Evolutionary conservation across 148 eudicot genomes (phyloP), one percentile per base, ranked within the genome.

Genomic region (Salicornia ramosissima): DNA sequence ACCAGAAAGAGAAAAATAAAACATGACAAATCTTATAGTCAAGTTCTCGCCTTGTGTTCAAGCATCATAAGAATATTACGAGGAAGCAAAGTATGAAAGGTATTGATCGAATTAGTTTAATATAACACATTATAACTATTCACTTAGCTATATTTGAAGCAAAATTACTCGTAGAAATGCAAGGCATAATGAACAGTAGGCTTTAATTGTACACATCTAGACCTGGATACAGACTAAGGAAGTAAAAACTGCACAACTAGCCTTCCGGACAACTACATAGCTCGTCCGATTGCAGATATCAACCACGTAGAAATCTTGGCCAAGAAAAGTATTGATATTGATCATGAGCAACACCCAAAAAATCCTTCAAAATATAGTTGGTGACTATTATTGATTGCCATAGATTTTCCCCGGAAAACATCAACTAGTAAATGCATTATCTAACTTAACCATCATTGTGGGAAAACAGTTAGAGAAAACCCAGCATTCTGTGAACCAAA

Each of bases 1-100:
- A 73, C 21, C 45, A 68, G 74, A 68, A 70, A n/a, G n/a, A 68
- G 33, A 28, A 53, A 26, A 73, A 22, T 29, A 16, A 33, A 67
- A 31, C 22, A n/a, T n/a, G n/a, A 66, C 19, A 39, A 49, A 76
- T 26, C 39, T 46, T 52, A n/a, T n/a, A n/a, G n/a, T n/a, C n/a
- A n/a, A n/a, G n/a, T n/a, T n/a, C n/a, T n/a, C n/a, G n/a, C n/a
- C n/a, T n/a, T n/a, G n/a, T n/a, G n/a, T n/a, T n/a, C n/a, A n/a
- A n/a, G n/a, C n/a, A n/a, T n/a, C n/a, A n/a, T n/a, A n/a, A n/a
- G n/a, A n/a, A n/a, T n/a, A n/a, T n/a, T n/a, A n/a, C n/a, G n/a
- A n/a, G n/a, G n/a, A n/a, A n/a, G n/a, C n/a, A n/a, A 68, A 24
- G 26, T n/a, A 26, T 16, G 6, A 18, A 16, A 25, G 19, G 49